Evolutionary conservation across 1,284 basidiomycete species (phyloP).

Genomic region (Pseudomicrostroma phylloplanum): DNA sequence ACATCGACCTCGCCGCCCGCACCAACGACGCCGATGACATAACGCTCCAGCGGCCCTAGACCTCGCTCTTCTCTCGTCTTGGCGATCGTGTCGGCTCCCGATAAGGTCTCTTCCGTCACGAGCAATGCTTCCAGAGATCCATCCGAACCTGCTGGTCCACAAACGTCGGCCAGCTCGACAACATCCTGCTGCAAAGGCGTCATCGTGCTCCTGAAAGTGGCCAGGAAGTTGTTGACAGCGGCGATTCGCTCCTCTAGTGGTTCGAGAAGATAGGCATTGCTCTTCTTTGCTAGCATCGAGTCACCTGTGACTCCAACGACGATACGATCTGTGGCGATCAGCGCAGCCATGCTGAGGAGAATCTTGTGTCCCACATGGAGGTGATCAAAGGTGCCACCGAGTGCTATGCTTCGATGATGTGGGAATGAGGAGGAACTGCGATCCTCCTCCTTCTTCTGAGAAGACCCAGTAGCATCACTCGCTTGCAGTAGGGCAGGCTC

Average conservation of each 20-base stretch:
- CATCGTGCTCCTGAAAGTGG: slow-evolving; percentile 13
- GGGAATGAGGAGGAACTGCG: slow-evolving; percentile 7
- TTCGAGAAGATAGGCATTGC: slow-evolving; percentile 67
- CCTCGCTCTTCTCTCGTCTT: slow-evolving; percentile 28
- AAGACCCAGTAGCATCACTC: neutral
- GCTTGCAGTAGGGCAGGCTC: neutral
- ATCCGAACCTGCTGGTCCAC: slow-evolving; percentile 43
- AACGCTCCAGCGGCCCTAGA: slow-evolving; percentile 24
- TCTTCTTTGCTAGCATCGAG: slow-evolving; percentile 67
- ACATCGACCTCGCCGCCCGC: slow-evolving; percentile 35
- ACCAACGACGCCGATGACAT: slow-evolving; percentile 41
- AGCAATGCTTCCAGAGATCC: slow-evolving; percentile 35
- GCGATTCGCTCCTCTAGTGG: slow-evolving; percentile 54
- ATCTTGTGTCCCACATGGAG: slow-evolving; percentile 97
- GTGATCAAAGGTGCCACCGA: slow-evolving; percentile 89
- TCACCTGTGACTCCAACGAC: slow-evolving; percentile 82
- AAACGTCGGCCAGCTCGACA: slow-evolving; percentile 38
- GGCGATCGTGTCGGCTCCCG: slow-evolving; percentile 38
- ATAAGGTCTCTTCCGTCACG: slow-evolving; percentile 44
- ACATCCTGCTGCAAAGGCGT: slow-evolving; percentile 24
- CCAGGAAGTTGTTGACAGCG: slow-evolving; percentile 34
- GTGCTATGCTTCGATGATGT: slow-evolving; percentile 41
- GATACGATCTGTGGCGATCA: slow-evolving; percentile 69
- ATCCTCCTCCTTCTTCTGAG: neutral
- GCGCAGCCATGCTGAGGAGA: slow-evolving; percentile 80